Evolutionary conservation across 345 rosid species (phyloP).

Genomic region (Punica granatum): DNA sequence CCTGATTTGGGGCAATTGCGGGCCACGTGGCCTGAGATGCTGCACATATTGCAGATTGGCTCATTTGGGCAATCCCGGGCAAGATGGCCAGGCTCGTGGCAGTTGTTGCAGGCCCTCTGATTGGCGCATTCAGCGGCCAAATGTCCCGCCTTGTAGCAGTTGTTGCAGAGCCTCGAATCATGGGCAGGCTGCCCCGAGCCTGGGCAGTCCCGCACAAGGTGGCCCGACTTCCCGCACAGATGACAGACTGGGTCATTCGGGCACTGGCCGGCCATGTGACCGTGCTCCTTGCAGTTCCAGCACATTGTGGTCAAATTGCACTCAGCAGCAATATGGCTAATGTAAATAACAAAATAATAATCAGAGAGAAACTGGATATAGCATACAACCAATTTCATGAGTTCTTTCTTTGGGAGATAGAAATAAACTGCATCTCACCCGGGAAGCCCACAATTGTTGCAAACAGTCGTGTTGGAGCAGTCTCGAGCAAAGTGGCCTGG

Average conservation of each 20-base stretch:
- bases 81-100: conserved; percentile 83
- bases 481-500: conserved; percentile 97
- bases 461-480: conserved; percentile 86
- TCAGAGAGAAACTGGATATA: not conserved
- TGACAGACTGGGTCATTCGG: conserved; percentile 94
- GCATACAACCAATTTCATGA: not conserved
- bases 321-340: conserved; percentile 87
- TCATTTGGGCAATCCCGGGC: conserved; percentile 80
- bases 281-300: conserved; percentile 95
- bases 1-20: conserved; percentile 66
- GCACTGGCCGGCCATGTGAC: conserved; percentile 77
- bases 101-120: conserved; percentile 92
- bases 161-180: conserved; percentile 78
- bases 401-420: not conserved
- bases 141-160: conserved; percentile 93
- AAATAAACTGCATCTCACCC: conserved; percentile 39
- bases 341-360: conserved; percentile 5
- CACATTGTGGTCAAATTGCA: conserved; percentile 83
- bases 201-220: conserved; percentile 78
- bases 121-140: conserved; percentile 82
- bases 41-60: conserved; percentile 72
- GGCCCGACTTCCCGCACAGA: conserved; percentile 92
- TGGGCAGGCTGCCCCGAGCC: conserved; percentile 57
- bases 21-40: conserved; percentile 74
- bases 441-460: conserved; percentile 94